phyloP scores from a whole-genome alignment of 225 moss, liverwort and hornwort genomes.

The Straminergon stramineum region DNA sequence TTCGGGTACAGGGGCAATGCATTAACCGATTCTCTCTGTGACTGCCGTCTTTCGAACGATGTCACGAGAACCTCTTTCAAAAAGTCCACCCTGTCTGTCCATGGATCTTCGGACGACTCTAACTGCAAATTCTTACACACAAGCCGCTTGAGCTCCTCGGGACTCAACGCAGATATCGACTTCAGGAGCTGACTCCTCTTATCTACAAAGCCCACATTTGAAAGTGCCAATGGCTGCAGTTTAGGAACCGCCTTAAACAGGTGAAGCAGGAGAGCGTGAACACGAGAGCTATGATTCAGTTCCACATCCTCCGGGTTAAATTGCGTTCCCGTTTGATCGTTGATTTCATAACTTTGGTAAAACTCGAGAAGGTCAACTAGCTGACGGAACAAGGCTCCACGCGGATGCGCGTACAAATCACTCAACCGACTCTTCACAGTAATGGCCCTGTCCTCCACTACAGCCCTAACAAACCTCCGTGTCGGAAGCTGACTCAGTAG shows the following conservation, averaged over 20 bases:
- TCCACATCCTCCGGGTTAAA: conserved; percentile 77
- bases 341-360: conserved; percentile 90
- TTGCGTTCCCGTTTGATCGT: conserved; percentile 83
- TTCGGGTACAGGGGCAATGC: conserved; percentile 92
- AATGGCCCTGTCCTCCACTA: conserved; percentile 79
- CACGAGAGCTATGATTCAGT: conserved; percentile 59
- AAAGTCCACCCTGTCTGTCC: conserved; percentile 68
- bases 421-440: conserved; percentile 88
- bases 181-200: conserved; percentile 67
- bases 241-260: conserved; percentile 70
- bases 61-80: conserved; percentile 75
- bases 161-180: conserved; percentile 40
- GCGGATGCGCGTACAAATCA: conserved; percentile 65
- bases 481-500: conserved; percentile 92
- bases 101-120: conserved; percentile 54
- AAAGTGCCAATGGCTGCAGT: conserved; percentile 63
- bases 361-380: conserved; percentile 89
- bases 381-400: conserved; percentile 79
- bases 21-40: conserved; percentile 92
- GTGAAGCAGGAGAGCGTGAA: conserved; percentile 77
- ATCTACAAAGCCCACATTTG: conserved; percentile 81
- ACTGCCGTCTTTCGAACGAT: conserved; percentile 73
- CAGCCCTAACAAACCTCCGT: conserved; percentile 74
- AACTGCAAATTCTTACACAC: conserved; percentile 82
- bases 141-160: conserved; percentile 68